These are phyloP conservation scores for Ascochyta viciae-villosae DNA, from an alignment of 2,329 filamentous ascomycete species.

Conservation along the genomic window DNA sequence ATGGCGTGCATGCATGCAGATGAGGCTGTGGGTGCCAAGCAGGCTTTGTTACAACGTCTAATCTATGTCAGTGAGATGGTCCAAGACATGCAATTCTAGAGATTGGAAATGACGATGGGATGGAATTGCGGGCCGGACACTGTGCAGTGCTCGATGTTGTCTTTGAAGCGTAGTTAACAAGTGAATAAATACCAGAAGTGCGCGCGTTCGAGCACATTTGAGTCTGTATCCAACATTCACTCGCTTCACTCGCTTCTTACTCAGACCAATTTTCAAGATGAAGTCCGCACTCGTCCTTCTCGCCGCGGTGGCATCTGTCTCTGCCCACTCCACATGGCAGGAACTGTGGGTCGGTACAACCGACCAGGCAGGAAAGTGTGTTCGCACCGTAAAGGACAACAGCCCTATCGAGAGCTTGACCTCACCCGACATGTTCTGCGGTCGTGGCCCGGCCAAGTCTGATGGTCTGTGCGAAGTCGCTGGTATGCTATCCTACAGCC, in stretches of 20 bases:
- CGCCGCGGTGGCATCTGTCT: slow-evolving; percentile 43
- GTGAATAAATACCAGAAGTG: slow-evolving; percentile 14
- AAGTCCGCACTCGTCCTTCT: slow-evolving; percentile 43
- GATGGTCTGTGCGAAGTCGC: slow-evolving; percentile 43
- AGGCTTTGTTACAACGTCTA: slow-evolving; percentile 22
- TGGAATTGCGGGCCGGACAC: slow-evolving; percentile 13
- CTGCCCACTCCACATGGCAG: slow-evolving; percentile 50
- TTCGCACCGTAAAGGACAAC: slow-evolving; percentile 46
- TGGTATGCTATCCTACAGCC: slow-evolving; percentile 27
- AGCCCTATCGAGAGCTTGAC: slow-evolving; percentile 41
- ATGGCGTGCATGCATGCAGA: slow-evolving; percentile 20
- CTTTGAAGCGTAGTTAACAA: background rate
- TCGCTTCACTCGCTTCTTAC: slow-evolving; percentile 17
- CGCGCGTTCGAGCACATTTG: slow-evolving; percentile 16
- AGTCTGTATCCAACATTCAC: slow-evolving; percentile 15
- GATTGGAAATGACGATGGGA: slow-evolving; percentile 13
- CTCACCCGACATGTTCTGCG: slow-evolving; percentile 47
- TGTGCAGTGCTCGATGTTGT: slow-evolving; percentile 1
- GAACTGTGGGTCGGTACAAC: slow-evolving; percentile 46
- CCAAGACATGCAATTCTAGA: slow-evolving; percentile 10
- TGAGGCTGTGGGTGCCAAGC: slow-evolving; percentile 25
- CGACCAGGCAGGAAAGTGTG: slow-evolving; percentile 41
- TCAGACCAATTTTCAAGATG: slow-evolving; percentile 30
- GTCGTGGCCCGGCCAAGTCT: slow-evolving; percentile 36
- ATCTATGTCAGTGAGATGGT: slow-evolving; percentile 32